phyloP scores from a whole-genome alignment of 2,329 filamentous ascomycete genomes.

The Beauveria varroae region DNA sequence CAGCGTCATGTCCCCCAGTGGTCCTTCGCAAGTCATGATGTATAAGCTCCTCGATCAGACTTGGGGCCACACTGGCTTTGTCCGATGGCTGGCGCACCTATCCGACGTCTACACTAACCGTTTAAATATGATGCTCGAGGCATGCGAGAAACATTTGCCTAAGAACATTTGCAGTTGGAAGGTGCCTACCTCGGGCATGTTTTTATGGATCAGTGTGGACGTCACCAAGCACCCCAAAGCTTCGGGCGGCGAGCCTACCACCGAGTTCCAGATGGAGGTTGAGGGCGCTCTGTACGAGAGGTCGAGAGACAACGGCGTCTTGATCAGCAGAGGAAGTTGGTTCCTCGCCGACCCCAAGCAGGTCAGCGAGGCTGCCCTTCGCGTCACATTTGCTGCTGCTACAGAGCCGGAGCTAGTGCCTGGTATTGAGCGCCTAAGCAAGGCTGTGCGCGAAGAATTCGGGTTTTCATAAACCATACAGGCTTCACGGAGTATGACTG shows the following conservation, averaged over 20 bases:
- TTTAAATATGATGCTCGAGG: conserved; percentile 61
- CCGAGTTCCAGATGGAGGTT: conserved; percentile 34
- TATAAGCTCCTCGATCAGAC: conserved; percentile 80
- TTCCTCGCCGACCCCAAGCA: conserved; percentile 62
- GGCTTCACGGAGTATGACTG: not conserved
- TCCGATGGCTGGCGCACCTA: conserved; percentile 75
- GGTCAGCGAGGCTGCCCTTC: conserved; percentile 64
- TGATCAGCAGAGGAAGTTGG: conserved; percentile 75
- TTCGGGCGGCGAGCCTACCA: not conserved
- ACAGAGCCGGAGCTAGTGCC: conserved; percentile 19
- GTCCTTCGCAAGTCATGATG: conserved; percentile 68
- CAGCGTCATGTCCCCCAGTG: conserved; percentile 69
- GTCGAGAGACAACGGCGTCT: conserved; percentile 61
- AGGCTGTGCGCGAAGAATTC: conserved; percentile 8
- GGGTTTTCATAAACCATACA: not conserved
- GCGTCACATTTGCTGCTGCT: conserved; percentile 76
- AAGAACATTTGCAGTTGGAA: conserved; percentile 64
- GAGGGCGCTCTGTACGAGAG: conserved; percentile 74
- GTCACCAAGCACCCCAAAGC: conserved; percentile 52
- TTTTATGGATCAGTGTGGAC: conserved; percentile 66
- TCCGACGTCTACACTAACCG: conserved; percentile 67
- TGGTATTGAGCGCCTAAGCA: conserved; percentile 8
- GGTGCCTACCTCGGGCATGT: conserved; percentile 77
- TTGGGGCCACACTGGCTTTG: conserved; percentile 83
- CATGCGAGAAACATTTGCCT: conserved; percentile 67